These are phyloP conservation scores for Stagonosporopsis tanaceti DNA, from an alignment of 2,329 filamentous ascomycete species.

Conservation along the genomic window DNA sequence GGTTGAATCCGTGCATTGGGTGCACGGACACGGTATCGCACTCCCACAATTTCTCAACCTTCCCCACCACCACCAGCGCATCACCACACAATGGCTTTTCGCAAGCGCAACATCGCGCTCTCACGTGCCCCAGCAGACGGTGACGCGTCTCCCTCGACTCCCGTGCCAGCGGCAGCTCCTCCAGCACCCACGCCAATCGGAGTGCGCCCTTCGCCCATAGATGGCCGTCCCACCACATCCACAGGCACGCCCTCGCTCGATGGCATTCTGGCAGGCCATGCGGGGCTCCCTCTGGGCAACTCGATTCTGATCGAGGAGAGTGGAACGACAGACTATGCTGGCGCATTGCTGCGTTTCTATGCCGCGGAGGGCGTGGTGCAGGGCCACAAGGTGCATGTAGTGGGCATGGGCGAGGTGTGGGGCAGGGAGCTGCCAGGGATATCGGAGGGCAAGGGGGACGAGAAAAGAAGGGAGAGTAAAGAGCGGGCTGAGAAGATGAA, in stretches of 20 bases:
- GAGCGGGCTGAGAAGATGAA: conserved; percentile 77
- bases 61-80: conserved; percentile 6
- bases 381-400: conserved; percentile 84
- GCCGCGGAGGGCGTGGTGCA: conserved; percentile 93
- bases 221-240: conserved; percentile 87
- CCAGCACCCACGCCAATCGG: conserved; percentile 50
- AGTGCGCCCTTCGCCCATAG: conserved; percentile 84
- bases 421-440: conserved; percentile 82
- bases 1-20: too few relatives aligned
- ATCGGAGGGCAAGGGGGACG: conserved; percentile 53
- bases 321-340: conserved; percentile 93
- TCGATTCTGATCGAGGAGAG: conserved; percentile 84
- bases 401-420: conserved; percentile 84
- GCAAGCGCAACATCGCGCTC: conserved; percentile 70
- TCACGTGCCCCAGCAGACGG: conserved; percentile 46
- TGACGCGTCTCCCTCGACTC: conserved; percentile 23
- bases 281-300: conserved; percentile 82
- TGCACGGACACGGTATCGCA: too few relatives aligned
- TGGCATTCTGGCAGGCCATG: conserved; percentile 82
- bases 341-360: conserved; percentile 84
- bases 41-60: conserved; percentile 13
- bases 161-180: conserved; percentile 23
- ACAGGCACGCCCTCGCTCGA: conserved; percentile 90
- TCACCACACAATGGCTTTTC: conserved; percentile 66
- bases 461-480: conserved; percentile 35